A percentile compares a stretch with the other conserved stretches of the same genome.
phyloP scores from a whole-genome alignment of 1,284 basidiomycete species.

The Prillingera fragicola region DNA sequence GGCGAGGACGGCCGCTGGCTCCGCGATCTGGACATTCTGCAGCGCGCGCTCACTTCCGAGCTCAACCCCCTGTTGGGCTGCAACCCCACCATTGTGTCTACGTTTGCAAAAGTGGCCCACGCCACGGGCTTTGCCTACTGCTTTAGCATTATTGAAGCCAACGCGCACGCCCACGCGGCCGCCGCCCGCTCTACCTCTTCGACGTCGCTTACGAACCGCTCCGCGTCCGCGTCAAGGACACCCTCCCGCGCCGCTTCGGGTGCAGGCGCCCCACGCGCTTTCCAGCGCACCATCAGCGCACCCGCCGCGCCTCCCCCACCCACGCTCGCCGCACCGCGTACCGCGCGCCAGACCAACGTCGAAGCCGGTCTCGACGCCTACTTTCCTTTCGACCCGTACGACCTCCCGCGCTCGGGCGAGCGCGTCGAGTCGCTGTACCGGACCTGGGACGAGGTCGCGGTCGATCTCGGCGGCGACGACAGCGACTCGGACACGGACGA shows the following conservation, averaged over 20 bases:
- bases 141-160: slow-evolving; percentile 85
- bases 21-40: slow-evolving; percentile 69
- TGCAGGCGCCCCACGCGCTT: too few species aligned
- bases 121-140: slow-evolving; percentile 91
- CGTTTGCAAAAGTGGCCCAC: slow-evolving; percentile 91
- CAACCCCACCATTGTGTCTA: slow-evolving; percentile 80
- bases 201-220: slow-evolving; percentile 13
- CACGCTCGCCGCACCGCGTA: slow-evolving; percentile 23
- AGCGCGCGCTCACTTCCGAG: slow-evolving; percentile 71
- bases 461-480: slow-evolving; percentile 39
- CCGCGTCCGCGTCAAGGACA: slow-evolving; percentile 10
- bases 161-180: slow-evolving; percentile 50
- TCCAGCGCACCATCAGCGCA: not conserved
- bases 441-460: slow-evolving; percentile 54
- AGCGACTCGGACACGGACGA: slow-evolving; percentile 34
- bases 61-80: slow-evolving; percentile 90
- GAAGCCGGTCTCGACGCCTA: slow-evolving; percentile 81
- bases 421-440: slow-evolving; percentile 54
- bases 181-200: slow-evolving; percentile 23
- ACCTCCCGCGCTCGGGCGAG: slow-evolving; percentile 58
- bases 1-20: slow-evolving; percentile 68
- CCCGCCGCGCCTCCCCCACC: slow-evolving; percentile 4
- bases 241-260: slow-evolving; percentile 4
- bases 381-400: slow-evolving; percentile 98
- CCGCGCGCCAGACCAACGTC: slow-evolving; percentile 46